phyloP scores from a whole-genome alignment of 805 yeast species.

The Vanderwaltozyma polyspora region DNA sequence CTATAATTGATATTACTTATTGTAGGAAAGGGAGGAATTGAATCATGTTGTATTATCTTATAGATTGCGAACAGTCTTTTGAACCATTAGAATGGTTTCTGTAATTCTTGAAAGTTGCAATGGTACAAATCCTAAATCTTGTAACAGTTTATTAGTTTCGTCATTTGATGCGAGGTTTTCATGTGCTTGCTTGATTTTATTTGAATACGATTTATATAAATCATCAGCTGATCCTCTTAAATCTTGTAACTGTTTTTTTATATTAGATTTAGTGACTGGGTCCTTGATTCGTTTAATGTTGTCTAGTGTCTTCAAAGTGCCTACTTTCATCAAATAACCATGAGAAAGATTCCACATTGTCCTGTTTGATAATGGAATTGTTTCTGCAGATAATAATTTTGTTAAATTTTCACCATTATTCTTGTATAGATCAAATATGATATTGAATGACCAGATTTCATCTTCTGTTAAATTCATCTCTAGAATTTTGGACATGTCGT shows the following conservation, averaged over 20 bases:
- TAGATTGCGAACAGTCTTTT: constrained; percentile 13
- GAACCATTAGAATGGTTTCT: constrained; percentile 7
- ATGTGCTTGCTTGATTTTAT: constrained; percentile 2
- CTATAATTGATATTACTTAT: too few species aligned
- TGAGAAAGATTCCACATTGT: constrained; percentile 18
- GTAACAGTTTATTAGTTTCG: constrained; percentile 2
- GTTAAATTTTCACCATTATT: constrained; percentile 7
- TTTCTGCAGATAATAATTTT: constrained; percentile 1
- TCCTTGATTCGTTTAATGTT: constrained; percentile 19
- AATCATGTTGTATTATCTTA: too few species aligned
- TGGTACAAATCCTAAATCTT: constrained; percentile 7
- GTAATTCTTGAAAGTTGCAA: not conserved
- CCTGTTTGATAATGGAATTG: not conserved
- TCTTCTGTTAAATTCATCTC: constrained; percentile 1
- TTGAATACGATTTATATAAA: constrained; percentile 6
- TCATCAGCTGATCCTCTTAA: constrained; percentile 18
- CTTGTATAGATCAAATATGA: constrained; percentile 14
- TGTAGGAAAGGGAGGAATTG: too few species aligned
- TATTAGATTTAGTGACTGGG: constrained; percentile 6
- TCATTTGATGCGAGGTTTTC: too few species aligned
- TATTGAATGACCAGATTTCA: constrained; percentile 16
- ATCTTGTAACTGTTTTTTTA: constrained; percentile 10
- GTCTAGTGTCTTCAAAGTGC: constrained; percentile 23
- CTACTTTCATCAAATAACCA: constrained; percentile 12
- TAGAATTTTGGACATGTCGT: not conserved